Base-by-base conservation (phyloP, 257 asterid species). In the Eucommia ulmoides region DNA sequence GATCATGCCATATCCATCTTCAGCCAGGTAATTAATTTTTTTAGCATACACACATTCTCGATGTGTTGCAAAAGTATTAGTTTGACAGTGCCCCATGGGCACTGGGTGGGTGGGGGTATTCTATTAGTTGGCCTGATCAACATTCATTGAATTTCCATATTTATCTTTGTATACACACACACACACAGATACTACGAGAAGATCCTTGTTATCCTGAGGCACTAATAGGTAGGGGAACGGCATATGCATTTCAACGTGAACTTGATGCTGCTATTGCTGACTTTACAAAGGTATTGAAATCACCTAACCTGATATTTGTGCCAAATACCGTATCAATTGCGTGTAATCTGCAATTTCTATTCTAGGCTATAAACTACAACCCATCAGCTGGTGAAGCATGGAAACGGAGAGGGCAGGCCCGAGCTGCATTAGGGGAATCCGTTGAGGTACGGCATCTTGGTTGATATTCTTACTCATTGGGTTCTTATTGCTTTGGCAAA, bases 381-480 rank as follows among this genome's bases (percentile, higher is more conserved):
- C 96, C 96, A 60, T 73, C 80, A 45, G 99, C 99, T 15, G 96
- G 93, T 15, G 96, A 91, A 70, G 99, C 99, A 54, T 91, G 95
- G 95, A 91, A 91, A 66, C 94, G 99, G 63, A 70, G 99, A 75
- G 98, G 99, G 52, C 99, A 91, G 74, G 99, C 96, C 50, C 85
- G 77, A 64, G 99, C 99, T 47, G 96, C 99, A 50, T 68, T 91
- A 71, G 96, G 99, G 64, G 96, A 89, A 72, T 85, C 85, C 69
- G 93, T 79, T 21, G 81, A 78, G 96, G 98, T 89, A 60, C n/a
- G n/a, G n/a, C n/a, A n/a, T n/a, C n/a, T n/a, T n/a, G n/a, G n/a
- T n/a, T n/a, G n/a, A n/a, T n/a, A n/a, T n/a, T 41, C 22, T 16
- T 42, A 18, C 15, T 42, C 20, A 16, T 42, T 18, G 19, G 15